Evolutionary conservation across 306 rosid species (phyloP), one percentile per base, ranked within the genome.

Genomic region (Prinsepia uniflora): DNA sequence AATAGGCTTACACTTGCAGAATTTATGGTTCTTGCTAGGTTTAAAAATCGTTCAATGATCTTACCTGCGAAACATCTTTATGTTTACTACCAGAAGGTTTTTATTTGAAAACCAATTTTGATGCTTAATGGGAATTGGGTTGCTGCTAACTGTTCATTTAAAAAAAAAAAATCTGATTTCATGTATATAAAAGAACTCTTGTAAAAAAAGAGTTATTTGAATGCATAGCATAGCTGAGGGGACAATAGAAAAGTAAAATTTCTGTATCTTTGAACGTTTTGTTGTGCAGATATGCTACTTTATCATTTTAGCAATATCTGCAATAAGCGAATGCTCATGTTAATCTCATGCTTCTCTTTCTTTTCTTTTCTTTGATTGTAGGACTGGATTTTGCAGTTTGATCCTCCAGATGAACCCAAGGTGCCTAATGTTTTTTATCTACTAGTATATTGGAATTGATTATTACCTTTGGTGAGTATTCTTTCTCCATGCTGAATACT

Each of bases 361-460:
- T 63, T 63, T 66, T 57, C 24, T 63, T 63, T 39, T 55, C 63
- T 45, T 70, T 72, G 73, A 48, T 67, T 86, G 85, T 77, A 94
- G 98, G 98, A 94, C 78, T 94, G 98, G 97, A 90, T 94, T 84
- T 96, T 94, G 88, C 98, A 94, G 80, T 90, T 71, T 80, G 98
- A 94, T 85, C 98, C 98, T 78, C 98, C 98, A 7, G 98, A 90
- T 87, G 96, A 90, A 47, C 98, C 98, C 24, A 94, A 87, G 96
- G 98, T 94, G 75, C 67, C 19, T 52, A 22, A 49, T 61, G 5
- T 49, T 70, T 30, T 63, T 55, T n/a, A 47, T 62, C 5, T 9
- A 15, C 20, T 61, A 15, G 12, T 30, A 41, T 49, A 11, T 45
- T 65, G 48, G 9, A 15, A 5, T 22, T 11, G 34, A 39, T 12